phyloP scores from a whole-genome alignment of 805 yeast genomes.

The Sporopachydermia quercuum region DNA sequence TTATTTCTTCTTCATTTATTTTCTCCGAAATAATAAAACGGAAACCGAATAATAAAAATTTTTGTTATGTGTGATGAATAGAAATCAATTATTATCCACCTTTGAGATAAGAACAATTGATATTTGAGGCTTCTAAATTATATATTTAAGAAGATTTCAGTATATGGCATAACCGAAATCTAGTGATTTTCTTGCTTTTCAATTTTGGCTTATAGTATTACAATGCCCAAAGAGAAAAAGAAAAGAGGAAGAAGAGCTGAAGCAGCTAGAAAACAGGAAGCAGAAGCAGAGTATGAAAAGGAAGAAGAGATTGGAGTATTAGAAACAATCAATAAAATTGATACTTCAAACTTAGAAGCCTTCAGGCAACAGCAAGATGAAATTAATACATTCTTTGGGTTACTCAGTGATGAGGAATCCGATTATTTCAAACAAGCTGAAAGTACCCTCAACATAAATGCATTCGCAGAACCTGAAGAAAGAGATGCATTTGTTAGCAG shows the following conservation, averaged over 20 bases:
- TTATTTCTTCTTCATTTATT: no score
- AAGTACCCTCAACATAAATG: conserved; percentile 64
- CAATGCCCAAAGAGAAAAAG: conserved; percentile 11
- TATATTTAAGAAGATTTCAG: no score
- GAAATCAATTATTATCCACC: no score
- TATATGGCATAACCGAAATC: no score
- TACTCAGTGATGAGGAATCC: conserved; percentile 68
- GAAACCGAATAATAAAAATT: no score
- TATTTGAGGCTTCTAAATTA: no score
- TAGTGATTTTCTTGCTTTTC: no score
- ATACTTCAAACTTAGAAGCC: conserved; percentile 4
- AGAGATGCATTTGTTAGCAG: conserved; percentile 55
- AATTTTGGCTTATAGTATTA: no score
- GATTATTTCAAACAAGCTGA: conserved; percentile 93
- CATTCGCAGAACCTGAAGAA: conserved; percentile 42
- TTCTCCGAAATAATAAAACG: no score
- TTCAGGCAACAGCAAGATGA: conserved; percentile 10
- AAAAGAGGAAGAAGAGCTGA: conserved; percentile 10
- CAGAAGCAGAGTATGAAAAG: conserved; percentile 4
- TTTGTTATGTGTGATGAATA: no score
- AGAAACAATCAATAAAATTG: neutral
- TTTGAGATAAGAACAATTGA: no score
- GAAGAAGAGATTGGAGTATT: conserved; percentile 1
- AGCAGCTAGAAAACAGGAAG: conserved; percentile 6
- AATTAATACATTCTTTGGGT: conserved; percentile 59